Percentiles rank a stretch among this genome's conserved stretches.
These are phyloP conservation scores for Mycena galopus DNA, from an alignment of 768 basidiomycete genomes.

Conservation along the genomic window DNA sequence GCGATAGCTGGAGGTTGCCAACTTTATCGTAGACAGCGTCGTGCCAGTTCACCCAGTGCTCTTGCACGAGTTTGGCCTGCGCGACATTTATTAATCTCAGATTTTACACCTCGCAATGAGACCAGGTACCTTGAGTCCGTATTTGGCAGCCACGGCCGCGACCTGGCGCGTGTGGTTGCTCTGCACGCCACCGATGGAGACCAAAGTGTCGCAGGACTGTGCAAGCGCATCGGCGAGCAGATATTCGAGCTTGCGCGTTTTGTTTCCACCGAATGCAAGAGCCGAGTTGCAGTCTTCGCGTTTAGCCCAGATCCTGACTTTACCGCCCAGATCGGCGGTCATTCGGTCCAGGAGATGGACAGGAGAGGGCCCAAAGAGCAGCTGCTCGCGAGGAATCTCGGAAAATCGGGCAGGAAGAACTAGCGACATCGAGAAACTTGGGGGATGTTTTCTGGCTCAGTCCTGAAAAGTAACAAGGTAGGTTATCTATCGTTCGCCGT, in stretches of 20 bases:
- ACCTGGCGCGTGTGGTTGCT: slow-evolving; percentile 45
- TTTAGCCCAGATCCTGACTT: slow-evolving; percentile 41
- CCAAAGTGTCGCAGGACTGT: slow-evolving; percentile 39
- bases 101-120: neutral
- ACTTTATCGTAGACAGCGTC: slow-evolving; percentile 39
- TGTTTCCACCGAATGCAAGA: slow-evolving; percentile 43
- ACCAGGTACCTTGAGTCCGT: slow-evolving; percentile 36
- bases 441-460: no score
- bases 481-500: no score
- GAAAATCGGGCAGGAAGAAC: slow-evolving; percentile 38
- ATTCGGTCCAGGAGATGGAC: slow-evolving; percentile 41
- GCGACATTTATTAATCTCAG: neutral
- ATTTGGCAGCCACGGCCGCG: slow-evolving; percentile 42
- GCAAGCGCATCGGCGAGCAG: slow-evolving; percentile 39
- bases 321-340: slow-evolving; percentile 37
- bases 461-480: no score
- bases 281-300: slow-evolving; percentile 44
- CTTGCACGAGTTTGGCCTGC: slow-evolving; percentile 43
- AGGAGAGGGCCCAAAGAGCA: slow-evolving; percentile 41
- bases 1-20: slow-evolving; percentile 41
- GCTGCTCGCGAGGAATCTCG: slow-evolving; percentile 33
- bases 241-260: slow-evolving; percentile 43
- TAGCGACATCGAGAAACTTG: slow-evolving; percentile 6
- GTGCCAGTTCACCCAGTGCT: slow-evolving; percentile 41
- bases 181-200: slow-evolving; percentile 43